Evolutionary conservation across 2,329 filamentous ascomycete genomes (phyloP).

Genomic region (Coniella vitis): DNA sequence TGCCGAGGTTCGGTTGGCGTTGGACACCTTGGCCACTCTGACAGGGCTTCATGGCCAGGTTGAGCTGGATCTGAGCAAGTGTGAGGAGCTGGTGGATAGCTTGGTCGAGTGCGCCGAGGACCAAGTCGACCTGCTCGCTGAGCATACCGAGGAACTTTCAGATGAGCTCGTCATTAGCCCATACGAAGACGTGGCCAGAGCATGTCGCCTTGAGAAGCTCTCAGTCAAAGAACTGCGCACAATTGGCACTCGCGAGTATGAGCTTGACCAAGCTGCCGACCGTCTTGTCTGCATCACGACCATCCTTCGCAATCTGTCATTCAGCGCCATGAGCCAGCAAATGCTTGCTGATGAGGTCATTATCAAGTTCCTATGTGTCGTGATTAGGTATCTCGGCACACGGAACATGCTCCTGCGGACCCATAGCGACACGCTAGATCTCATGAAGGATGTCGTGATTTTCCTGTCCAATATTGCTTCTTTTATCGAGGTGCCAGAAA

Average conservation of each 20-base stretch:
- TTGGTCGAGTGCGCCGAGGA: slow-evolving; percentile 87
- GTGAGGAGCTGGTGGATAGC: slow-evolving; percentile 83
- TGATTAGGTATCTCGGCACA: slow-evolving; percentile 82
- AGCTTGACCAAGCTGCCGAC: slow-evolving; percentile 80
- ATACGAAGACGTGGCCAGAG: slow-evolving; percentile 81
- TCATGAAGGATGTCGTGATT: slow-evolving; percentile 92
- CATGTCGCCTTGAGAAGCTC: slow-evolving; percentile 68
- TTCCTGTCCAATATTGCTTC: slow-evolving; percentile 85
- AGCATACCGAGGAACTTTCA: slow-evolving; percentile 77
- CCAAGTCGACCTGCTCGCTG: slow-evolving; percentile 75
- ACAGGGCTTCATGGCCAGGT: slow-evolving; percentile 52
- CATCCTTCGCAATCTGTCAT: slow-evolving; percentile 87
- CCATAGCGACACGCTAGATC: slow-evolving; percentile 80
- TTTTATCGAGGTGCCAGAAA: slow-evolving; percentile 71
- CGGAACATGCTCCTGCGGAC: slow-evolving; percentile 79
- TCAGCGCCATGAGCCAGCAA: slow-evolving; percentile 66
- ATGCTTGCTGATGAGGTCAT: slow-evolving; percentile 66
- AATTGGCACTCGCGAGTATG: slow-evolving; percentile 71
- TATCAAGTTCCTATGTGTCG: slow-evolving; percentile 74
- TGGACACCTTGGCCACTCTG: slow-evolving; percentile 74
- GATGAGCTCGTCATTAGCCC: slow-evolving; percentile 76
- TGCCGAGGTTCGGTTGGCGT: slow-evolving; percentile 78
- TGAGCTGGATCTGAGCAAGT: slow-evolving; percentile 60
- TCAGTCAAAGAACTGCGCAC: slow-evolving; percentile 64
- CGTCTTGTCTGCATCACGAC: slow-evolving; percentile 85